Evolutionary conservation across 2,329 filamentous ascomycete genomes (phyloP).

Genomic region (Delphinella strobiligena): DNA sequence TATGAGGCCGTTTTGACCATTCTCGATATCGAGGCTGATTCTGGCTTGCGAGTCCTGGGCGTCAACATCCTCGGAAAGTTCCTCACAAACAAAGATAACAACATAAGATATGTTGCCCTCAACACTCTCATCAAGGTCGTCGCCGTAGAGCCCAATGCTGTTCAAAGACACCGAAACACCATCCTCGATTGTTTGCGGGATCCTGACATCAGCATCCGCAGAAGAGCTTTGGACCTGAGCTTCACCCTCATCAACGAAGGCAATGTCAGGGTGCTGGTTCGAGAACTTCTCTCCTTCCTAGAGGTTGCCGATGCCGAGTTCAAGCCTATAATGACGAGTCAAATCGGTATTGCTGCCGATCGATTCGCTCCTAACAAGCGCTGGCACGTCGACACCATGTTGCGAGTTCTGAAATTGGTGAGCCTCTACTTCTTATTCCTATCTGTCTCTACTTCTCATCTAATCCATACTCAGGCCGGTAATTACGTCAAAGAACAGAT

Average conservation of each 20-base stretch:
- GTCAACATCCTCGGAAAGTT: constrained; percentile 99
- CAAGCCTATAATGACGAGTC: constrained; percentile 95
- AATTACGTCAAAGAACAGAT: constrained; percentile 98
- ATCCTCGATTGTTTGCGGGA: constrained; percentile 93
- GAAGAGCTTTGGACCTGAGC: constrained; percentile 90
- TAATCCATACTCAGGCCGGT: constrained; percentile 51
- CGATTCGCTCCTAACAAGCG: constrained; percentile 92
- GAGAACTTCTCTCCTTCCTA: constrained; percentile 86
- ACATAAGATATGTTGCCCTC: constrained; percentile 93
- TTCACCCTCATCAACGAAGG: constrained; percentile 96
- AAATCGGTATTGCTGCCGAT: constrained; percentile 94
- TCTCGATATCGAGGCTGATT: constrained; percentile 95
- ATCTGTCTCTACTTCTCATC: constrained; percentile 1
- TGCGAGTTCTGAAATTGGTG: constrained; percentile 72
- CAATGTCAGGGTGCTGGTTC: constrained; percentile 86
- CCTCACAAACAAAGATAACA: constrained; percentile 96
- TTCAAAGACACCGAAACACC: constrained; percentile 92
- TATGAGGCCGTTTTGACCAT: constrained; percentile 97
- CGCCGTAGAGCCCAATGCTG: constrained; percentile 92
- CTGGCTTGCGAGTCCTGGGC: constrained; percentile 81
- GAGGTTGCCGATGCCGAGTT: constrained; percentile 98
- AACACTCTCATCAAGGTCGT: constrained; percentile 98
- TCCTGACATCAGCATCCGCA: constrained; percentile 93
- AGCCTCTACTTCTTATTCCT: constrained; percentile 9
- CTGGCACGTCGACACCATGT: constrained; percentile 97